Conservation (phyloP, 2,329 filamentous ascomycete genomes). For the Curvularia sp. region DNA sequence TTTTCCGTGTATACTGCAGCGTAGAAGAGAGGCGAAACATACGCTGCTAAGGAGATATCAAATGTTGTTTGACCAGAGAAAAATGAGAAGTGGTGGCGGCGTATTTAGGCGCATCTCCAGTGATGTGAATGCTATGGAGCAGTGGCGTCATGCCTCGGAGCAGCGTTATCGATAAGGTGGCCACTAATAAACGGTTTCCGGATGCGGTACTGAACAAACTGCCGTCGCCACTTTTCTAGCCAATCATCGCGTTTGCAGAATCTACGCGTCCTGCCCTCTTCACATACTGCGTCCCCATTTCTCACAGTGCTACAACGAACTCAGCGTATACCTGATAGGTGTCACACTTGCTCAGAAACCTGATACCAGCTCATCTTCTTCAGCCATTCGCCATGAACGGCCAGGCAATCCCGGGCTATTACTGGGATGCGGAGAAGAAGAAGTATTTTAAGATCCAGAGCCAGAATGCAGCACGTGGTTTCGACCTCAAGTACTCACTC, state of each 20-base stretch:
- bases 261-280: neutral
- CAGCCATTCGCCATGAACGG: constrained; percentile 42
- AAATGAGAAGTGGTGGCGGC: constrained; percentile 19
- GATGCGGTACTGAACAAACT: neutral
- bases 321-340: neutral
- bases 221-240: constrained; percentile 3
- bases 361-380: neutral
- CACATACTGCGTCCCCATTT: too few relatives aligned
- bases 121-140: constrained; percentile 26
- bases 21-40: constrained; percentile 28
- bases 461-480: constrained; percentile 43
- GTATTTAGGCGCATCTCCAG: constrained; percentile 12
- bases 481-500: constrained; percentile 49
- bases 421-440: constrained; percentile 56
- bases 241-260: neutral
- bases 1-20: constrained; percentile 13
- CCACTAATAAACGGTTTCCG: constrained; percentile 2
- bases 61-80: neutral
- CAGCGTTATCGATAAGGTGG: constrained; percentile 27
- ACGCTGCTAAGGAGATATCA: constrained; percentile 7
- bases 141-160: constrained; percentile 37
- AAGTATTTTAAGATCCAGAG: constrained; percentile 59
- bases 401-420: constrained; percentile 57
- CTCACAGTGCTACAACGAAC: neutral
- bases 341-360: neutral